These are phyloP conservation scores for Aspergillus melleus DNA, from an alignment of 2,329 filamentous ascomycete species.

Conservation along the genomic window DNA sequence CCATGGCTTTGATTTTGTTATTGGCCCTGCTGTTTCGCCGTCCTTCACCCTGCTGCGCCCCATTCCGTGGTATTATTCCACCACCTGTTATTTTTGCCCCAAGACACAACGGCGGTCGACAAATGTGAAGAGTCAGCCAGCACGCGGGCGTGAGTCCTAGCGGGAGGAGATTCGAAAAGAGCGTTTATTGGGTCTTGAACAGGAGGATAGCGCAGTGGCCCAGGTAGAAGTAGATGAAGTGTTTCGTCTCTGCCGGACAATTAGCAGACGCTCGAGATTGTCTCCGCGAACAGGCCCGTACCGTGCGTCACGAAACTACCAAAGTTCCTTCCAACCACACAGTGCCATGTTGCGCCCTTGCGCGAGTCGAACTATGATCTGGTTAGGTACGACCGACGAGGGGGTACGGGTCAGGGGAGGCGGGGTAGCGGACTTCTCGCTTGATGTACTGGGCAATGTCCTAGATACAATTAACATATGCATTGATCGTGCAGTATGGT, in stretches of 20 bases:
- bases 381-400: constrained; percentile 21
- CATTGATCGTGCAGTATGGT: neutral
- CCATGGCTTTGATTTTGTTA: neutral
- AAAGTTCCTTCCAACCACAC: constrained; percentile 97
- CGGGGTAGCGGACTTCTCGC: constrained; percentile 66
- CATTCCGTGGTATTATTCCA: neutral
- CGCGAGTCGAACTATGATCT: constrained; percentile 80
- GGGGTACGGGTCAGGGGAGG: constrained; percentile 1
- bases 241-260: constrained; percentile 77
- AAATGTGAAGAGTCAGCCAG: neutral
- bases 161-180: neutral
- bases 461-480: constrained; percentile 47
- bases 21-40: neutral
- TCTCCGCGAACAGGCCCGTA: constrained; percentile 41
- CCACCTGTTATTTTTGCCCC: no score
- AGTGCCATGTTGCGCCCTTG: constrained; percentile 98
- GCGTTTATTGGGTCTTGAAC: constrained; percentile 88
- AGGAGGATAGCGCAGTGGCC: constrained; percentile 97
- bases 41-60: neutral
- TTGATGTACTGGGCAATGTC: constrained; percentile 97
- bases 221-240: constrained; percentile 99
- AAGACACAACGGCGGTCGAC: neutral
- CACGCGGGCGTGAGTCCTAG: neutral
- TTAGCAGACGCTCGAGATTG: constrained; percentile 8
- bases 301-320: constrained; percentile 98